Conservation (phyloP, 2,329 filamentous ascomycete genomes). For the Ophiostoma piceae region DNA sequence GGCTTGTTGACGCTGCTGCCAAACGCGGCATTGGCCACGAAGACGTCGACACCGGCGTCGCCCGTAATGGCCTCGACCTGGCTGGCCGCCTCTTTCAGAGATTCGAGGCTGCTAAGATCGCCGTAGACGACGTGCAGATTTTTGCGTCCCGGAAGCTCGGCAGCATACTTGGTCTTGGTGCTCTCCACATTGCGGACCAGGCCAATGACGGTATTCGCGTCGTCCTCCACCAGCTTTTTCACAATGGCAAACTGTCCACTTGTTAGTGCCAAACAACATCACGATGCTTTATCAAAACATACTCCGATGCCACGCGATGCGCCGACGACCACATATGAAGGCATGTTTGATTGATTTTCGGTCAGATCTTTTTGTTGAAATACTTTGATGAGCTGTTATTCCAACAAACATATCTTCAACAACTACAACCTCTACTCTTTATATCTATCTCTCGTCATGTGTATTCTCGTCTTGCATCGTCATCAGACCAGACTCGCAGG, state of each 20-base stretch:
- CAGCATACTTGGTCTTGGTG: neutral
- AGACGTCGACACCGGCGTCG: conserved; percentile 43
- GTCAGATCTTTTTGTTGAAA: neutral
- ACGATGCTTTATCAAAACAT: neutral
- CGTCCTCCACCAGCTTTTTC: neutral
- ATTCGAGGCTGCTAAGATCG: neutral
- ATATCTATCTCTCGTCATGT: neutral
- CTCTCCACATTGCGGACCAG: neutral
- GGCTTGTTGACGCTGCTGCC: conserved; percentile 31
- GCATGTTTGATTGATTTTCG: neutral
- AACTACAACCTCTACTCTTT: neutral
- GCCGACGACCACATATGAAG: neutral
- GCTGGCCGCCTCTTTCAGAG: neutral
- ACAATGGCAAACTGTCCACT: neutral
- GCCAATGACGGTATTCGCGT: neutral
- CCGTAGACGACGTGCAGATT: neutral
- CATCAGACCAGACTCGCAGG: neutral
- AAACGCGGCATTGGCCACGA: conserved; percentile 48
- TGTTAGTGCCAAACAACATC: neutral
- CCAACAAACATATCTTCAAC: neutral
- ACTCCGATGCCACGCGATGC: neutral
- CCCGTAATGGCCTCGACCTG: conserved; percentile 32
- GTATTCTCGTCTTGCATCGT: neutral
- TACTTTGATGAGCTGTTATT: neutral
- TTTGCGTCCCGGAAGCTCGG: neutral